Base-by-base conservation (phyloP, 371 early-diverging fungal species). In the Syncephalastrum sp. region DNA sequence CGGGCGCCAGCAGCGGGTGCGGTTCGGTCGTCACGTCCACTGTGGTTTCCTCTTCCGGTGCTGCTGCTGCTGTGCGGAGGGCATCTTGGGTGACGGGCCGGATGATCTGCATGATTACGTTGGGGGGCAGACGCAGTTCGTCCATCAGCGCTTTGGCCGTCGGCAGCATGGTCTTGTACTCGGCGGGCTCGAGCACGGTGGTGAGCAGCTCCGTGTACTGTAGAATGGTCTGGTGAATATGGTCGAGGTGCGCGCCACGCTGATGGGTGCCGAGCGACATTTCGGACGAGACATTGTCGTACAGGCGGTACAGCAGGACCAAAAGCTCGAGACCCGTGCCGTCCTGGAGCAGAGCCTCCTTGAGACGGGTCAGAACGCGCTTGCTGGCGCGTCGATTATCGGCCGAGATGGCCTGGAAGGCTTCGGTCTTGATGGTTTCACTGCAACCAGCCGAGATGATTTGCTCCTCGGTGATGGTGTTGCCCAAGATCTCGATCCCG, bases 401-500 rank as follows among this genome's bases (percentile, higher is more conserved):
- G 45, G 69, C 41, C 10, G 76, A 70, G 3, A 77, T 63, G 15
- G 80, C 74, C 51, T 73, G 71, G 23, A 84, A 71, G 3, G 77
- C 78, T 42, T 84, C 84, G 17, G 69, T 61, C 47, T 70, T 76
- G 21, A 92, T 64, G 5, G 74, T 68, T 5, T 89, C 88, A 3
- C 89, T 83, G 38, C 90, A 91, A 1, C 86, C 85, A 47, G 92
- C 74, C 3, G 87, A 81, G 2, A 77, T 79, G 16, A 91, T 70
- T 57, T 92, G 91, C 15, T 74, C 63, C 24, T 82, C 78, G 3
- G 77, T 78, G 29, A 79, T 54, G 0, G 78, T 81, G 25, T 66
- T 68, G 10, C 69, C 87, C 3, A 80, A 65, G 5, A 80, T 75
- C 53, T 88, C 83, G 25, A 91, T 77, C 21, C 91, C 91, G n/a